Conservation (phyloP, 2,329 filamentous ascomycete genomes). For the Penicillium occitanis region DNA sequence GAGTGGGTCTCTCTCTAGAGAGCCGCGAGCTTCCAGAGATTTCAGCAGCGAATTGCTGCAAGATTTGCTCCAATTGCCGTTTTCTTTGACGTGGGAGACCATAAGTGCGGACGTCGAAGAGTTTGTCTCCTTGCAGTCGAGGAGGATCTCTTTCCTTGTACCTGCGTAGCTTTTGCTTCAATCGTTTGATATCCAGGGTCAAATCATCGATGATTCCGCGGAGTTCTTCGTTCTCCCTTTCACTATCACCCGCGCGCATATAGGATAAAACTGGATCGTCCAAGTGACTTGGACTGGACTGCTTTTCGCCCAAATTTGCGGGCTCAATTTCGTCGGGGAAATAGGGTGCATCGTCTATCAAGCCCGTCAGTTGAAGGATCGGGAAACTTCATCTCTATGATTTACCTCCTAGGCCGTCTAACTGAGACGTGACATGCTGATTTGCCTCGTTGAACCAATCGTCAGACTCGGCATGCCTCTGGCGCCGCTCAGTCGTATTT, state of each 20-base stretch:
- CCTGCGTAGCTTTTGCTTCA: constrained; percentile 70
- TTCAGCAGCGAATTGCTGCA: constrained; percentile 61
- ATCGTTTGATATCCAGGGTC: constrained; percentile 76
- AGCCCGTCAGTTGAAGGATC: constrained; percentile 30
- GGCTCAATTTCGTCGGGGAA: constrained; percentile 28
- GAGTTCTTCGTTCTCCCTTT: constrained; percentile 70
- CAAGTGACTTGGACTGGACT: constrained; percentile 24
- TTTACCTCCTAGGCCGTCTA: constrained; percentile 19
- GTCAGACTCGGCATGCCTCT: constrained; percentile 30
- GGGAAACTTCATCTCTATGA: constrained; percentile 24
- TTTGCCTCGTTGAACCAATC: constrained; percentile 55
- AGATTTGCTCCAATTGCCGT: constrained; percentile 69
- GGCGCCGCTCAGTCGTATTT: neutral
- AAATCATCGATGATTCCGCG: constrained; percentile 84
- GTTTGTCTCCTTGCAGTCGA: constrained; percentile 66
- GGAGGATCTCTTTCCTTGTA: constrained; percentile 69
- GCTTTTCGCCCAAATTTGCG: constrained; percentile 17
- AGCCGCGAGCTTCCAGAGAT: constrained; percentile 16
- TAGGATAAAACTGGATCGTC: constrained; percentile 35
- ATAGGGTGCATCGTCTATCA: constrained; percentile 40
- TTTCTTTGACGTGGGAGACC: constrained; percentile 70
- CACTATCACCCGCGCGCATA: constrained; percentile 35
- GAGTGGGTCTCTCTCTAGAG: neutral
- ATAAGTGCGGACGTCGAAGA: constrained; percentile 82
- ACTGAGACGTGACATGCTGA: constrained; percentile 44